Percentiles rank a stretch among this genome's conserved stretches.
Conservation (phyloP, 208 protist species). For the Novymonas esmeraldas region DNA sequence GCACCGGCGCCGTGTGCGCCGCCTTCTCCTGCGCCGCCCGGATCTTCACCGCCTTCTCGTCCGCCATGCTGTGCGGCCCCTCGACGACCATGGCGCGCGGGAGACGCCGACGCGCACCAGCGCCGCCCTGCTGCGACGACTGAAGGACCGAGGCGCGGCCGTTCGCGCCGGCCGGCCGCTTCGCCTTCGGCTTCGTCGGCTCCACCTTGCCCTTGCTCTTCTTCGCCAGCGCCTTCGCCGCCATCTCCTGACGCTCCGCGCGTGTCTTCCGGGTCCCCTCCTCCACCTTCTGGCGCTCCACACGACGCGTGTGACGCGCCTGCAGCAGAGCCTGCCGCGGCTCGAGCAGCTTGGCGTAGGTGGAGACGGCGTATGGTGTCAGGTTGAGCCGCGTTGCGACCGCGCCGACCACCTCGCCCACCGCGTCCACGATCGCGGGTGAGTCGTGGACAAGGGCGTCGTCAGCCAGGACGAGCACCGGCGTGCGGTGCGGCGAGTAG, state of each 20-base stretch:
- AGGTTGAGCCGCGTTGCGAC: conserved; percentile 13
- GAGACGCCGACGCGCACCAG: conserved; percentile 1
- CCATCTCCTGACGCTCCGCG: conserved; percentile 66
- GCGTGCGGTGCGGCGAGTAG: conserved; percentile 30
- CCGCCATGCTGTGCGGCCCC: conserved; percentile 24
- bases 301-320: conserved; percentile 30
- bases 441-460: conserved; percentile 23
- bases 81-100: conserved; percentile 23
- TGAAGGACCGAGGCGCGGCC: neutral
- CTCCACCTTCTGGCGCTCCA: conserved; percentile 42
- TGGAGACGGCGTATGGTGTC: conserved; percentile 8
- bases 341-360: conserved; percentile 16
- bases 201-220: conserved; percentile 49
- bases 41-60: conserved; percentile 41
- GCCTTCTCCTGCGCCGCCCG: conserved; percentile 31
- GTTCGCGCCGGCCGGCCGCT: conserved; percentile 6
- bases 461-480: conserved; percentile 64
- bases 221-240: conserved; percentile 43
- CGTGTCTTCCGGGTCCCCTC: conserved; percentile 49
- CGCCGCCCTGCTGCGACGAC: conserved; percentile 15
- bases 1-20: conserved; percentile 45
- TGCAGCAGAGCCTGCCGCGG: conserved; percentile 30
- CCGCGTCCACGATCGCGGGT: conserved; percentile 3
- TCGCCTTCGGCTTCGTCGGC: conserved; percentile 34
- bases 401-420: conserved; percentile 11